Percentiles rank a stretch among this genome's conserved stretches.
phyloP scores from a whole-genome alignment of 1,284 basidiomycete species.

The Microstroma glucosiphilum region DNA sequence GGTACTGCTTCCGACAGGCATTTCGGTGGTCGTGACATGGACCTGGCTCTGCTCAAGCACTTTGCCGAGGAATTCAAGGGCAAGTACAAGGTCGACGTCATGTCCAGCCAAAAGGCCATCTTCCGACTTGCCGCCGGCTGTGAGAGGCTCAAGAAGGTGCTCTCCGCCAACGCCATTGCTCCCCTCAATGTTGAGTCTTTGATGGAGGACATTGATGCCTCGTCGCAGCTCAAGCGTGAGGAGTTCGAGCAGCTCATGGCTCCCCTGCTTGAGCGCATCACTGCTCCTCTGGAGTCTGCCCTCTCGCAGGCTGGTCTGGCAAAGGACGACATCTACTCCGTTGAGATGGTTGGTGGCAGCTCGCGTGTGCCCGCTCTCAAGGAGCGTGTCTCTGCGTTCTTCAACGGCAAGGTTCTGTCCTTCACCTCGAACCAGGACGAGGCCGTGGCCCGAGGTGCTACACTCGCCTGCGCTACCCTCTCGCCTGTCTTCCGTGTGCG shows the following conservation, averaged over 20 bases:
- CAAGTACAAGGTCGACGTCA: constrained; percentile 51
- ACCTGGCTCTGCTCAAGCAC: constrained; percentile 48
- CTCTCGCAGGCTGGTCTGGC: constrained; percentile 43
- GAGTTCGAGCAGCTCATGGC: constrained; percentile 47
- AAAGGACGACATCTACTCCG: constrained; percentile 46
- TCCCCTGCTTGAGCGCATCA: constrained; percentile 40
- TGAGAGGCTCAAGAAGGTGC: constrained; percentile 51
- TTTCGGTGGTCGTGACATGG: constrained; percentile 50
- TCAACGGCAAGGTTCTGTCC: constrained; percentile 56
- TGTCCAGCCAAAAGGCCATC: constrained; percentile 48
- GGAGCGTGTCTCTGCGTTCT: constrained; percentile 56
- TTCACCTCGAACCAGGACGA: constrained; percentile 50
- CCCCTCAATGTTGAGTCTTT: constrained; percentile 50
- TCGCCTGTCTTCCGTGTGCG: constrained; percentile 50
- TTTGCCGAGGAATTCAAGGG: constrained; percentile 50
- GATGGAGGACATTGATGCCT: constrained; percentile 50
- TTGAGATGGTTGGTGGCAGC: constrained; percentile 49
- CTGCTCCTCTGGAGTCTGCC: constrained; percentile 38
- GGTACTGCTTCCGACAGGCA: constrained; percentile 47
- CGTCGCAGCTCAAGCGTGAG: constrained; percentile 48
- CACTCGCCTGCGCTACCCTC: constrained; percentile 49
- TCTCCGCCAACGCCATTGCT: constrained; percentile 48
- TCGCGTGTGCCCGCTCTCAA: constrained; percentile 53
- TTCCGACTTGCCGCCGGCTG: constrained; percentile 49
- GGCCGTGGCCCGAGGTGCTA: constrained; percentile 46